Evolutionary conservation across 2,329 filamentous ascomycete genomes (phyloP).

Genomic region (Penicillium brevicompactum): DNA sequence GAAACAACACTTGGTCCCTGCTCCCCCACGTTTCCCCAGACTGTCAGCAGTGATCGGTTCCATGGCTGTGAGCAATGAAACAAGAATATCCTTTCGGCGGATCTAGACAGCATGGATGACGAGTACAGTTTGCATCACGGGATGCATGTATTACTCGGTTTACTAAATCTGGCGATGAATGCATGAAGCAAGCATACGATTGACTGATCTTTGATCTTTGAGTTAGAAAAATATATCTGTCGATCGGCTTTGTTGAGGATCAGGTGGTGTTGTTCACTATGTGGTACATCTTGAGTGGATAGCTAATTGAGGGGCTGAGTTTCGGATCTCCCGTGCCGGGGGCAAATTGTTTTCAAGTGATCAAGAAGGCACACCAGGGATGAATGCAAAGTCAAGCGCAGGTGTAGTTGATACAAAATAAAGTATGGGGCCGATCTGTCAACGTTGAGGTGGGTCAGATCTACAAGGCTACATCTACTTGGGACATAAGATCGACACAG

Average conservation of each 20-base stretch:
- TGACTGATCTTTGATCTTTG: background rate
- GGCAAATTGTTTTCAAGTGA: background rate
- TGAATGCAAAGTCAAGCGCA: background rate
- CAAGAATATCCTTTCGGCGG: background rate
- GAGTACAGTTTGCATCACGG: constrained; percentile 2
- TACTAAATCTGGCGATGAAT: background rate
- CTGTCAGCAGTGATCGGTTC: background rate
- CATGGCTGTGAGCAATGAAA: background rate
- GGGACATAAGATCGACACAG: background rate
- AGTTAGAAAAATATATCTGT: background rate
- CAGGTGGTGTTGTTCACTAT: constrained; percentile 1
- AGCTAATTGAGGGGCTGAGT: background rate
- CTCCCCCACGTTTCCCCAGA: constrained; percentile 2
- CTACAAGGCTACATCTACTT: constrained; percentile 2
- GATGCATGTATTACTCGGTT: background rate
- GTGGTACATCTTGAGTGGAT: constrained; percentile 7
- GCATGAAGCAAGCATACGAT: background rate
- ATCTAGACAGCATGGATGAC: background rate
- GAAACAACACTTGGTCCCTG: constrained; percentile 18
- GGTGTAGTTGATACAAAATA: background rate
- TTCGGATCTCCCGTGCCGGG: background rate
- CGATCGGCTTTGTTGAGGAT: constrained; percentile 4
- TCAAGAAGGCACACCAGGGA: background rate
- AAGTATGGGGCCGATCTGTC: constrained; percentile 18
- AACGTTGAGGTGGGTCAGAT: constrained; percentile 20